Conservation (phyloP, 305 asterid genomes). For the Solanum hybrid region DNA sequence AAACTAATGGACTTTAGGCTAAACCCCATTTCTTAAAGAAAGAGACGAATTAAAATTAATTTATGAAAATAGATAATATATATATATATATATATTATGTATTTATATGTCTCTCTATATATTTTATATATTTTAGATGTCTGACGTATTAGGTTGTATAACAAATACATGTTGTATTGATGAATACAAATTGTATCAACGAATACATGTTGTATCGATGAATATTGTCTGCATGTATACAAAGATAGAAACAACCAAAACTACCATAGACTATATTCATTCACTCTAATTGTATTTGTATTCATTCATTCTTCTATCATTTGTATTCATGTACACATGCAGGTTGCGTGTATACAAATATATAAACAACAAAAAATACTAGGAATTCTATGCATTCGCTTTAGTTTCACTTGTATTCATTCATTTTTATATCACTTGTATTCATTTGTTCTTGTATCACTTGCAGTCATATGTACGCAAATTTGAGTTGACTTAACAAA, state of each 20-base stretch:
- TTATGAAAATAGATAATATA: too few relatives aligned
- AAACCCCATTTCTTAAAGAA: too few relatives aligned
- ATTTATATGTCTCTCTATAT: too few relatives aligned
- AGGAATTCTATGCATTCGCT: not conserved
- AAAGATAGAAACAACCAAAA: not conserved
- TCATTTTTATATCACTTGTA: not conserved
- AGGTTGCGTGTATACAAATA: not conserved
- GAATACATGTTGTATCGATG: not conserved
- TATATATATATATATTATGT: too few relatives aligned
- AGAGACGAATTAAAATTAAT: too few relatives aligned
- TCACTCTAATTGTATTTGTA: not conserved
- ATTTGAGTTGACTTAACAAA: too few relatives aligned
- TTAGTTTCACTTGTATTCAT: not conserved
- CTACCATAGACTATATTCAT: not conserved
- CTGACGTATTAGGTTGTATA: too few relatives aligned
- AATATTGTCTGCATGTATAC: not conserved
- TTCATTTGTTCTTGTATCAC: too few relatives aligned
- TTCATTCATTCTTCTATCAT: not conserved
- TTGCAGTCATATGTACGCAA: too few relatives aligned
- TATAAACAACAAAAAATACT: not conserved
- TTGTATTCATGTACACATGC: not conserved
- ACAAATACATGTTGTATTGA: too few relatives aligned
- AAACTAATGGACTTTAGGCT: not conserved
- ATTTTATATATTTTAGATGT: too few relatives aligned
- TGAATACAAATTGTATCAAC: too few relatives aligned